Conservation (phyloP, 129 eudicot species). For the Escallonia herrerae region DNA sequence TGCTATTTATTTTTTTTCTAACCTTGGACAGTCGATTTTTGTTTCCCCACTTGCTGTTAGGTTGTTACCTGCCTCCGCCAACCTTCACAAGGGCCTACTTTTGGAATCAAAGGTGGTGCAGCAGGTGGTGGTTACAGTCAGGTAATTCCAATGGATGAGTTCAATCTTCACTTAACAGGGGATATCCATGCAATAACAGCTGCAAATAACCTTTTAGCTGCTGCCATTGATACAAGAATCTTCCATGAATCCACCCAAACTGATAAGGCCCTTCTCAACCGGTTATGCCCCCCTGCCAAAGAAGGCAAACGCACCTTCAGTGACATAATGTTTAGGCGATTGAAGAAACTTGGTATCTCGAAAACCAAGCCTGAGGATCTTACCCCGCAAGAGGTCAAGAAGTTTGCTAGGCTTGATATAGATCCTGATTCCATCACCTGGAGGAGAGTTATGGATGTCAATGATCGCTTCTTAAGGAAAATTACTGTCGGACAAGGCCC, state of each 20-base stretch:
- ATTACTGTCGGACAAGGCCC: conserved; percentile 89
- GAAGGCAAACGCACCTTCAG: conserved; percentile 67
- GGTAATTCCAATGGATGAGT: conserved; percentile 98
- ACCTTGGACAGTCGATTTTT: neutral
- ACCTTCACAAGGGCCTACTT: conserved; percentile 98
- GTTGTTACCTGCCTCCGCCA: conserved; percentile 93
- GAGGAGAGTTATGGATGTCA: conserved; percentile 97
- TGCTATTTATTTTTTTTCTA: too few species aligned
- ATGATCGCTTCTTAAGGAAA: conserved; percentile 87
- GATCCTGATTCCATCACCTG: conserved; percentile 86
- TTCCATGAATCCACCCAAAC: conserved; percentile 88
- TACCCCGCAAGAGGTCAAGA: conserved; percentile 61
- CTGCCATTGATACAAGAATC: conserved; percentile 86
- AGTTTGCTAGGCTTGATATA: conserved; percentile 88
- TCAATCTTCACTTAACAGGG: conserved; percentile 92
- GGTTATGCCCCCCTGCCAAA: conserved; percentile 88
- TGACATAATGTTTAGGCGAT: conserved; percentile 70
- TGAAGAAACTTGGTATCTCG: conserved; percentile 74
- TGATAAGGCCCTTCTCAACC: conserved; percentile 74
- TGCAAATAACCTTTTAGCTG: conserved; percentile 91
- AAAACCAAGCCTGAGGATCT: conserved; percentile 74
- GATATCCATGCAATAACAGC: conserved; percentile 98
- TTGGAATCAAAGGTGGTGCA: conserved; percentile 97
- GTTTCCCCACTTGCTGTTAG: conserved; percentile 26
- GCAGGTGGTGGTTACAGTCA: conserved; percentile 99